Evolutionary conservation across 805 yeast genomes (phyloP).

Genomic region (Phaffomyces thermotolerans): DNA sequence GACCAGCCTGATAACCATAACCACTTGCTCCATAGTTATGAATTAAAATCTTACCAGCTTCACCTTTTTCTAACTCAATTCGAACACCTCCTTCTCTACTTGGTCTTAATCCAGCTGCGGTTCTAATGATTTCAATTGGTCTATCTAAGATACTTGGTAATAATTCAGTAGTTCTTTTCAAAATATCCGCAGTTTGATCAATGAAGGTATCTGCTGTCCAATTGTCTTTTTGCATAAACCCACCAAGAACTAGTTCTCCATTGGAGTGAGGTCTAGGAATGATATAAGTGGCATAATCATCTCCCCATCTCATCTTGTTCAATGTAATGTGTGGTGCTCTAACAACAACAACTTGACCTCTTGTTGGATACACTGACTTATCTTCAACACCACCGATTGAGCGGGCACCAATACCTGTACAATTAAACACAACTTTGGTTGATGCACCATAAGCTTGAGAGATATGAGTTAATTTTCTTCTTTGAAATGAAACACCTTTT

Average conservation of each 20-base stretch:
- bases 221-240: conserved; percentile 57
- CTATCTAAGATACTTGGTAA: conserved; percentile 41
- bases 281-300: conserved; percentile 53
- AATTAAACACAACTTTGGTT: conserved; percentile 52
- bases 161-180: conserved; percentile 47
- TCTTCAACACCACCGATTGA: conserved; percentile 61
- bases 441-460: conserved; percentile 40
- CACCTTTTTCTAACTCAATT: conserved; percentile 46
- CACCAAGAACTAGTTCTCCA: conserved; percentile 69
- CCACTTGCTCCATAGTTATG: conserved; percentile 73
- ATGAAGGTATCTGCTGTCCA: conserved; percentile 55
- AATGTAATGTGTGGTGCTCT: conserved; percentile 61
- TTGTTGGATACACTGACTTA: conserved; percentile 53
- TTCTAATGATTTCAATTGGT: conserved; percentile 49
- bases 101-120: conserved; percentile 73
- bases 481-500: conserved; percentile 45
- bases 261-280: conserved; percentile 66
- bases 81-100: conserved; percentile 70
- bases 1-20: conserved; percentile 60
- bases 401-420: conserved; percentile 69
- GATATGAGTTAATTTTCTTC: conserved; percentile 43
- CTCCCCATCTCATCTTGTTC: conserved; percentile 57
- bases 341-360: conserved; percentile 76
- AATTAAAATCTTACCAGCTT: conserved; percentile 38
- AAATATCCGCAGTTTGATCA: conserved; percentile 52